Base-by-base conservation (phyloP, 1,284 basidiomycete species). In the Vanrija pseudolonga region DNA sequence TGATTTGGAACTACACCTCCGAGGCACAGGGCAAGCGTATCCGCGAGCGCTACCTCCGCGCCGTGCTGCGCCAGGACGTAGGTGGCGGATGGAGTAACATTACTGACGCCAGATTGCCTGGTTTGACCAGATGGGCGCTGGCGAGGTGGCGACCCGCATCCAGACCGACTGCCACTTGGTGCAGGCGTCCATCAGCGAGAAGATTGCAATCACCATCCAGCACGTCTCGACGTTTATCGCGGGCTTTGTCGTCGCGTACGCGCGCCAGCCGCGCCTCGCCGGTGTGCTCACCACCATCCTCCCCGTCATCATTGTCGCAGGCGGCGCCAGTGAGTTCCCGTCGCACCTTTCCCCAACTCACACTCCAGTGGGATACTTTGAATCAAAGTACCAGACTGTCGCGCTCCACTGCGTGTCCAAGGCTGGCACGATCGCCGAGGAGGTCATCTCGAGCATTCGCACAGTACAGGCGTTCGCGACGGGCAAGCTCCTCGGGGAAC, bases 91-190 rank as follows among this genome's bases (percentile, higher is more conserved):
- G n/a, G n/a, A 12, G 12, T 3, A 9, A 3, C 22, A 36, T 18
- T 19, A 14, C 18, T 41, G n/a, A 19, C 40, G 89, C 14, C 92
- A 74, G 86, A 95, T 72, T 90, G 86, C 88, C 6, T 98, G 84
- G 78, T 97, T 97, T 68, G 95, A 98, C 71, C 84, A 86, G 19
- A 84, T 97, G 54, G 94, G 95, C 19, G 88, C 93, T 4, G 95
- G 94, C 56, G 95, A 98, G 75, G 86, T 98, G 28, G 88, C 95
- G 1, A 96, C 93, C 2, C 86, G 93, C 52, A 97, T 98, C 61
- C 90, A 95, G 72, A 91, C 88, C 2, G 71, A 75, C 55, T 72
- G 69, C 49, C 67, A 91, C 77, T 76, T 92, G 44, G 84, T 93
- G 1, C 92, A 95, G 65, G 86, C 88, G 69, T 90, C 90, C 19